phyloP scores from a whole-genome alignment of 2,329 filamentous ascomycete genomes.

The Lecanicillium sp. region DNA sequence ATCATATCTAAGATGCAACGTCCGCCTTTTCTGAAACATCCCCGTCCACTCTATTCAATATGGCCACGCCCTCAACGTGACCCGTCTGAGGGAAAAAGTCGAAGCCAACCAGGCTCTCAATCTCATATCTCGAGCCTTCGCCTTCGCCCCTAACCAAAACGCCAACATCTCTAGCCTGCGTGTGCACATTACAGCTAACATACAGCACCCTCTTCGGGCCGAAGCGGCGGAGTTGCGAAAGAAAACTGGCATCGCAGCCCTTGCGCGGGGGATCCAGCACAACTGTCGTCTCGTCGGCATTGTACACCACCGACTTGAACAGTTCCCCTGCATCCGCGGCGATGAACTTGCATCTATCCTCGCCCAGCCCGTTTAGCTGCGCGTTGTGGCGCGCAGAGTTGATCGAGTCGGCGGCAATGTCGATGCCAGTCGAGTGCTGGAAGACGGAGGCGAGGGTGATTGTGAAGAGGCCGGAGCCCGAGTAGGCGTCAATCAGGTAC shows the following conservation, averaged over 20 bases:
- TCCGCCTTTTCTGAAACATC: neutral
- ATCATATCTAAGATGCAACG: too few relatives aligned
- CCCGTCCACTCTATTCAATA: slow-evolving; percentile 48
- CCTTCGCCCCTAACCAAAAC: slow-evolving; percentile 65
- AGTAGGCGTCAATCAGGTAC: slow-evolving; percentile 96
- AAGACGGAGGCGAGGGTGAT: slow-evolving; percentile 84
- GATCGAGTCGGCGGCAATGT: slow-evolving; percentile 76
- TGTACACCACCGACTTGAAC: slow-evolving; percentile 67
- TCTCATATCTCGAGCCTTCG: slow-evolving; percentile 56
- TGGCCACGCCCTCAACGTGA: slow-evolving; percentile 61
- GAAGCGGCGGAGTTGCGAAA: slow-evolving; percentile 71
- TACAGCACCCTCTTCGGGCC: slow-evolving; percentile 78
- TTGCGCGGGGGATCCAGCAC: slow-evolving; percentile 95
- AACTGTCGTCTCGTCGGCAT: slow-evolving; percentile 77
- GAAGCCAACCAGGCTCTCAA: slow-evolving; percentile 87
- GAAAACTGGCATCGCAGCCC: slow-evolving; percentile 80
- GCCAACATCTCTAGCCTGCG: slow-evolving; percentile 88
- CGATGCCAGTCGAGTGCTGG: slow-evolving; percentile 78
- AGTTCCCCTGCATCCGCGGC: slow-evolving; percentile 79
- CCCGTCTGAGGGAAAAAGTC: slow-evolving; percentile 93
- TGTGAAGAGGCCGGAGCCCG: slow-evolving; percentile 92
- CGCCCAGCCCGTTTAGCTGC: slow-evolving; percentile 59
- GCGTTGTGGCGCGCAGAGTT: slow-evolving; percentile 73
- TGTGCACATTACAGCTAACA: slow-evolving; percentile 97
- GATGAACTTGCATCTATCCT: slow-evolving; percentile 69